Conservation (phyloP, 371 early-diverging fungal species). For the Mucor irregularis region DNA sequence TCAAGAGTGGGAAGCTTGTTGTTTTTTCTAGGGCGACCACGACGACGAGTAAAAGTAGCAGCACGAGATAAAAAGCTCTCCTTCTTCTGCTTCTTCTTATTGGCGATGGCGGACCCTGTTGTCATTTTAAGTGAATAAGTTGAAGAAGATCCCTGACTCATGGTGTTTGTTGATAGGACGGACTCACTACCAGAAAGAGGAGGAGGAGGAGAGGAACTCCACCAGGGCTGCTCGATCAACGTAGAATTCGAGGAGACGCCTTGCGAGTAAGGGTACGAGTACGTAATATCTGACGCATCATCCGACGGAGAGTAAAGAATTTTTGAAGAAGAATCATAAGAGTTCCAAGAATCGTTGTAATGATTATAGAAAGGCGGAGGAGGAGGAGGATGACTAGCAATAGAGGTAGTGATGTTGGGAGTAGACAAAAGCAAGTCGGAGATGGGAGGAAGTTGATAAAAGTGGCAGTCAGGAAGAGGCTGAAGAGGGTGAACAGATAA, state of each 20-base stretch:
- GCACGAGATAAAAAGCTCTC: not conserved
- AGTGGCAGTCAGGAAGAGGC: not conserved
- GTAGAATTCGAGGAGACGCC: too few species aligned
- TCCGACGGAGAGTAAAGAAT: too few species aligned
- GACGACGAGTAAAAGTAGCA: constrained; percentile 4
- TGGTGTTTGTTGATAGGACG: too few species aligned
- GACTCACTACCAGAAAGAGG: too few species aligned
- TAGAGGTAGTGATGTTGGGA: not conserved
- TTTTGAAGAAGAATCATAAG: too few species aligned
- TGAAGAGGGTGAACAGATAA: not conserved
- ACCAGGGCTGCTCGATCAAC: too few species aligned
- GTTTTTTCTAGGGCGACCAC: constrained; percentile 14
- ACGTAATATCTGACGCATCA: too few species aligned
- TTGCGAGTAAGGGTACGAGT: too few species aligned
- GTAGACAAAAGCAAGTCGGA: not conserved
- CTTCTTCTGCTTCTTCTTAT: not conserved
- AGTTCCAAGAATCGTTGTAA: too few species aligned
- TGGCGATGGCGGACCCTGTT: not conserved
- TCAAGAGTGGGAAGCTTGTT: too few species aligned
- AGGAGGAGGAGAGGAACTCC: too few species aligned
- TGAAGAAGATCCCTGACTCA: not conserved
- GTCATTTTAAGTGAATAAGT: not conserved
- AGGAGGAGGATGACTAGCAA: not conserved
- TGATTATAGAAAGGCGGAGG: too few species aligned
- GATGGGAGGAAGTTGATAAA: not conserved